Conservation (phyloP, 345 rosid genomes). For the Salix dunnii region DNA sequence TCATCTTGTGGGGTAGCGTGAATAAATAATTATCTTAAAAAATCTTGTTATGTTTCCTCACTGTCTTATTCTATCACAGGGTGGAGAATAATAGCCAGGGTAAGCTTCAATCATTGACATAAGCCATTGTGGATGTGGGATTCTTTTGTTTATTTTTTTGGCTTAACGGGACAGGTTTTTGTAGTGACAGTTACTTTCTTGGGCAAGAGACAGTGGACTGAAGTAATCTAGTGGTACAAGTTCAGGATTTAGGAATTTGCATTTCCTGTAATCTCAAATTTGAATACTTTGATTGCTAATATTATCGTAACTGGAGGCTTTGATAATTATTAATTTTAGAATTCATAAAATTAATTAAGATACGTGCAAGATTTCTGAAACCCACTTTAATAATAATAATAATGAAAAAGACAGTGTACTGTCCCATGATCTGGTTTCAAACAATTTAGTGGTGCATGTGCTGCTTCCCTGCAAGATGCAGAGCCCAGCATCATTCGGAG, state of each 20-base stretch:
- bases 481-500: neutral
- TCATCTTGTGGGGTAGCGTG: neutral
- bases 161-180: neutral
- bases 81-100: neutral
- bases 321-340: fast-evolving
- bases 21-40: neutral
- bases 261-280: too few species aligned
- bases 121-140: neutral
- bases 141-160: neutral
- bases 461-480: neutral
- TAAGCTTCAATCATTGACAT: neutral
- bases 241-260: too few species aligned
- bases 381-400: too few species aligned
- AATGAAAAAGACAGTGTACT: neutral
- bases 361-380: too few species aligned
- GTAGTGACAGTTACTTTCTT: neutral
- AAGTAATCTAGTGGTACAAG: too few species aligned
- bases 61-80: neutral
- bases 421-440: slow-evolving; percentile 11
- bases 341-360: too few species aligned
- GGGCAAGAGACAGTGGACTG: neutral
- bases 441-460: slow-evolving; percentile 10
- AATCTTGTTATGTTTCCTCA: neutral
- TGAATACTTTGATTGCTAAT: fast-evolving
- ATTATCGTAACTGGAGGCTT: fast-evolving